Evolutionary conservation across 768 basidiomycete genomes (phyloP).

Genomic region (Cyclocybe cylindracea): DNA sequence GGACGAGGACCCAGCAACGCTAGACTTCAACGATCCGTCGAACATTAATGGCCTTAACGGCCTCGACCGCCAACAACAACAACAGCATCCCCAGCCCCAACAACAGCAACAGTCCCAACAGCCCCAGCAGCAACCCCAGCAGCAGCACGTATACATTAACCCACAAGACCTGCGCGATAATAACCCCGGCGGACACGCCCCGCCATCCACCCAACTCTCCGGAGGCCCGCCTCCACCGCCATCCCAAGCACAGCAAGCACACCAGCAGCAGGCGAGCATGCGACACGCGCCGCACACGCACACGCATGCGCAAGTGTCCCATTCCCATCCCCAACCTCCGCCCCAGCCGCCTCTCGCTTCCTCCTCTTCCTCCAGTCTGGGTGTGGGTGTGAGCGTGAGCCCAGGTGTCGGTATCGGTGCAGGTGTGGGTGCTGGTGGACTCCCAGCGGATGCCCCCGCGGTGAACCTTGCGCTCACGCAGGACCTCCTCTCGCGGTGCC

Average conservation of each 20-base stretch:
- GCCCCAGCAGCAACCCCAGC: slow-evolving; percentile 19
- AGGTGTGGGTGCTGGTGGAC: not conserved
- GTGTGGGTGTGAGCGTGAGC: not conserved
- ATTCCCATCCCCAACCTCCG: slow-evolving; percentile 5
- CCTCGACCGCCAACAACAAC: slow-evolving; percentile 21
- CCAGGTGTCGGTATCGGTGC: not conserved
- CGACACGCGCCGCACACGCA: not conserved
- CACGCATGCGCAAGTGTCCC: slow-evolving; percentile 4
- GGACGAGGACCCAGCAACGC: slow-evolving; percentile 50
- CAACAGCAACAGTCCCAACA: slow-evolving; percentile 28
- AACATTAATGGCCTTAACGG: slow-evolving; percentile 32
- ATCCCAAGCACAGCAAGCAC: slow-evolving; percentile 12
- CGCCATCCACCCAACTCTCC: too few species aligned
- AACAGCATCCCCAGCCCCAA: slow-evolving; percentile 12
- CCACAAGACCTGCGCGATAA: slow-evolving; percentile 41
- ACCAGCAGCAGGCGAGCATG: slow-evolving; percentile 13
- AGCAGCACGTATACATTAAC: slow-evolving; percentile 39
- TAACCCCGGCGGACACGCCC: not conserved
- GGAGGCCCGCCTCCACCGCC: slow-evolving; percentile 20
- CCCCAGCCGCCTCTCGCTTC: not conserved
- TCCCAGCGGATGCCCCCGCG: slow-evolving; percentile 8
- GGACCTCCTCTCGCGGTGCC: slow-evolving; percentile 20
- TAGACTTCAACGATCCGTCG: slow-evolving; percentile 43
- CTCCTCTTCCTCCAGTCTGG: slow-evolving; percentile 5
- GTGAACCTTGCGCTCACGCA: slow-evolving; percentile 19